A percentile compares a stretch with the other conserved stretches of the same genome.
These are phyloP conservation scores for Wickerhamiella lipophila DNA, from an alignment of 805 yeast species.

Conservation along the genomic window DNA sequence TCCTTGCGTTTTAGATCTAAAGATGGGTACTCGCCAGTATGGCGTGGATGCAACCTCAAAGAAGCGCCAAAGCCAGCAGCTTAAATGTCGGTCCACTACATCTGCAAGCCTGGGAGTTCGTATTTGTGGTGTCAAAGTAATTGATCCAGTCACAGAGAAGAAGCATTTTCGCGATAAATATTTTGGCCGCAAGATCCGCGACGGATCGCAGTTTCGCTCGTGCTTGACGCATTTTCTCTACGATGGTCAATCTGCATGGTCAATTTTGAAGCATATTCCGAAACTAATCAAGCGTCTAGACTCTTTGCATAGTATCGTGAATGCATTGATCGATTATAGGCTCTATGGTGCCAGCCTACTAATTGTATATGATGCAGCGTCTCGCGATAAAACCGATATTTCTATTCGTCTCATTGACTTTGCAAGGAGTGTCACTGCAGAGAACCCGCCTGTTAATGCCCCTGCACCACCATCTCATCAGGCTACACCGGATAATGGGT, in stretches of 20 bases:
- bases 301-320: conserved; percentile 45
- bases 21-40: conserved; percentile 97
- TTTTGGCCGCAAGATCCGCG: conserved; percentile 66
- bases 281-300: conserved; percentile 45
- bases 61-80: conserved; percentile 66
- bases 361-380: conserved; percentile 71
- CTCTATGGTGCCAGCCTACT: conserved; percentile 84
- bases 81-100: conserved; percentile 72
- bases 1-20: conserved; percentile 88
- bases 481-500: conserved; percentile 62
- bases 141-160: conserved; percentile 37
- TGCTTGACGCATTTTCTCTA: conserved; percentile 66
- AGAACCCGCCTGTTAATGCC: conserved; percentile 34
- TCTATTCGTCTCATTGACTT: conserved; percentile 67
- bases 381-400: conserved; percentile 20
- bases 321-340: conserved; percentile 56
- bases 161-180: conserved; percentile 77
- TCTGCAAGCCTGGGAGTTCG: conserved; percentile 75
- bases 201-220: conserved; percentile 66
- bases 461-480: conserved; percentile 64
- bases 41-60: conserved; percentile 77
- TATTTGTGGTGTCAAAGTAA: conserved; percentile 88
- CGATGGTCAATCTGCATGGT: conserved; percentile 49
- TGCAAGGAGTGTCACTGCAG: conserved; percentile 78
- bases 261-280: conserved; percentile 58